phyloP scores from a whole-genome alignment of 1,284 basidiomycete species.

The Apiotrichum veenhuisii region DNA sequence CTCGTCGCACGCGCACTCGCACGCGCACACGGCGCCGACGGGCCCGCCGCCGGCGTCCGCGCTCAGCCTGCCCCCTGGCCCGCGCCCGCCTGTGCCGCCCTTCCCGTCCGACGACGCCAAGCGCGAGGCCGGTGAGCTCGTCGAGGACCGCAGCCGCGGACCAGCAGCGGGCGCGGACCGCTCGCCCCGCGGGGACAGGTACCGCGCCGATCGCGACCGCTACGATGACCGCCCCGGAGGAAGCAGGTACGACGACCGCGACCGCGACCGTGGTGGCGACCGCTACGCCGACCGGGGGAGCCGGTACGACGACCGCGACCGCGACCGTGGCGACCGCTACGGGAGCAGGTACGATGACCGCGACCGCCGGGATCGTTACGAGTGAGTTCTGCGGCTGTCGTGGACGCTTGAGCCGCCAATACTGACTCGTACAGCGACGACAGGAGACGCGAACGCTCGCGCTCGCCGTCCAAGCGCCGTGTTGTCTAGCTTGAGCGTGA shows the following conservation, averaged over 20 bases:
- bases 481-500: slow-evolving; percentile 21
- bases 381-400: slow-evolving; percentile 9
- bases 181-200: slow-evolving; percentile 13
- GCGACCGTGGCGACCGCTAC: slow-evolving; percentile 12
- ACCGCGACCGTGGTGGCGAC: slow-evolving; percentile 17
- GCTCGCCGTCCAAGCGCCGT: slow-evolving; percentile 23
- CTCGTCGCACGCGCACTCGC: slow-evolving; percentile 9
- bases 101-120: slow-evolving; percentile 22
- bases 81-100: slow-evolving; percentile 19
- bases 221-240: slow-evolving; percentile 10
- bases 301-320: slow-evolving; percentile 1
- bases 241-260: slow-evolving; percentile 17
- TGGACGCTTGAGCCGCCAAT: too few species aligned
- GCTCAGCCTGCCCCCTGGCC: slow-evolving; percentile 16
- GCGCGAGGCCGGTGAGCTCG: slow-evolving; percentile 47
- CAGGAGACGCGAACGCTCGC: slow-evolving; percentile 17
- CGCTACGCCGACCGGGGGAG: slow-evolving; percentile 1
- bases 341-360: slow-evolving; percentile 24
- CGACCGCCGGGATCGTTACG: slow-evolving; percentile 25
- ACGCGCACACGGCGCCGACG: slow-evolving; percentile 34
- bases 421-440: slow-evolving; percentile 13
- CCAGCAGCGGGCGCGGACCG: slow-evolving; percentile 49
- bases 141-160: slow-evolving; percentile 38
- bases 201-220: slow-evolving; percentile 52
- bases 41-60: slow-evolving; percentile 15